phyloP scores from a whole-genome alignment of 2,329 filamentous ascomycete genomes.

The Chaetomium olivaceum region DNA sequence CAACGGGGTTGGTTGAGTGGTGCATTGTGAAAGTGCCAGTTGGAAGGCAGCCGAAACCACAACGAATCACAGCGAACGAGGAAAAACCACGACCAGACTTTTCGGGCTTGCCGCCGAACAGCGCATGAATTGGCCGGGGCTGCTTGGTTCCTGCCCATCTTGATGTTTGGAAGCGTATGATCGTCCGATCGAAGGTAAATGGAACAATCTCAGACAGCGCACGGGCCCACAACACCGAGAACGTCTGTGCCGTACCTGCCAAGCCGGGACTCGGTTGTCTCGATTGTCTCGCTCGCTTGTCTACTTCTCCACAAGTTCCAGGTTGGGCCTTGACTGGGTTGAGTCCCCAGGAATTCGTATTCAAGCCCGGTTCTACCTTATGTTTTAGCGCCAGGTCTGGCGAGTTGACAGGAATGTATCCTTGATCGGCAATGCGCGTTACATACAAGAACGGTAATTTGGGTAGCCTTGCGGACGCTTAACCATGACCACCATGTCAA shows the following conservation, averaged over 20 bases:
- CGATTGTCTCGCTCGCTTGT: background rate
- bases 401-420: background rate
- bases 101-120: background rate
- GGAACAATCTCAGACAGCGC: constrained; percentile 32
- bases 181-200: constrained; percentile 33
- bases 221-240: background rate
- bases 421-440: background rate
- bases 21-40: background rate
- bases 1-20: background rate
- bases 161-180: constrained; percentile 29
- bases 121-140: constrained; percentile 20
- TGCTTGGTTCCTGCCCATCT: constrained; percentile 9
- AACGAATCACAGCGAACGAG: background rate
- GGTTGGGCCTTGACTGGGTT: background rate
- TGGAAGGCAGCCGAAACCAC: background rate
- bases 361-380: background rate
- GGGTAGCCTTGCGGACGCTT: background rate
- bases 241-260: constrained; percentile 15
- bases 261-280: constrained; percentile 23
- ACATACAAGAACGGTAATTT: background rate
- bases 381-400: background rate
- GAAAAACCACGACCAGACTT: background rate
- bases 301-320: background rate
- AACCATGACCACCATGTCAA: background rate
- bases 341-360: no score